Base-by-base conservation (phyloP, 257 asterid genomes). In the Cordia subcordata region DNA sequence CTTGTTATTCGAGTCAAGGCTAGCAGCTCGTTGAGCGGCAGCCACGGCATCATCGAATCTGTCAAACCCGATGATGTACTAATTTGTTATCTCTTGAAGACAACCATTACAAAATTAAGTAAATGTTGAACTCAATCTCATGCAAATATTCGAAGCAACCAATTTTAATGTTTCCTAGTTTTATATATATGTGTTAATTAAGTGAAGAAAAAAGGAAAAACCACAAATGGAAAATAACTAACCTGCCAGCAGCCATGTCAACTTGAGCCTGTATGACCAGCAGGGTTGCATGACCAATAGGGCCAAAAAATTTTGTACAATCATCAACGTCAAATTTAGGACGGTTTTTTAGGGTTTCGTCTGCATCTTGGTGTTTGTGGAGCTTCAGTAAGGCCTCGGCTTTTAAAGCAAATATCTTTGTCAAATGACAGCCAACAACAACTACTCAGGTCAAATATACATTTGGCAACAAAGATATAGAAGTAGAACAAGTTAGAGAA, bases 301-400 rank as follows among this genome's bases (percentile, higher is more conserved):
- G 80, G 21, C 90, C 86, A 20, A 80, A 75, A 72, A 80, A 64
- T 67, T 62, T 77, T 2, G 61, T 66, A 42, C 79, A 82, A 12
- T 77, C 84, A 39, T 73, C 81, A 20, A 72, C 60, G 20, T 75
- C 73, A 22, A 75, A 75, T 4, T 72, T 60, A 8, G 84, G 86
- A 22, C 84, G 77, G 11, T 60, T 71, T 9, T 59, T 57, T 64
- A 80, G 62, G 10, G 79, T 72, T 10, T 62, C 75, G 42, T 80
- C 71, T 15, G 90, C 90, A 17, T 77, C 86, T 66, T 77, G 82
- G 57, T 72, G 79, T 70, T 65, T 80, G 56, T 70, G 74, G 42
- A 82, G 77, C 75, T 68, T 82, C 73, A 82, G 14, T 21, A 75
- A 68, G 14, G 90, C 82, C 67, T 77, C 90, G 22, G 82, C 81